Evolutionary conservation across 2,329 filamentous ascomycete species (phyloP), one percentile per base, ranked within the genome.

Genomic region (Fusarium xyrophilum): DNA sequence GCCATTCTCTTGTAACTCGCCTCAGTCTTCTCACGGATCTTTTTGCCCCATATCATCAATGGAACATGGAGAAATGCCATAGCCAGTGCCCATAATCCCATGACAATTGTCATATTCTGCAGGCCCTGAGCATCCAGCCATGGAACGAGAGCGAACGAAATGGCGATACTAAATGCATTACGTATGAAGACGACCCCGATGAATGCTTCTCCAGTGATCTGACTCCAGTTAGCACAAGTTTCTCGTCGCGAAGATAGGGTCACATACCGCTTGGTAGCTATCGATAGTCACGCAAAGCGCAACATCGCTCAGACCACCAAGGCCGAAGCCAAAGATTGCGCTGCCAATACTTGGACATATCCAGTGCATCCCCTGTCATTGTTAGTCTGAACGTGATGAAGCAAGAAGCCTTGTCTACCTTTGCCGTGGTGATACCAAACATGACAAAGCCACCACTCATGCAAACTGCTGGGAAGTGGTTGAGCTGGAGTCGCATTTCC

Each of bases 401-500:
- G n/a, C n/a, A n/a, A 36, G 10, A 12, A 36, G 17, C 17, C 17
- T 36, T 19, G 11, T 73, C 46, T 72, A 79, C 79, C 56, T 71
- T 67, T n/a, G 72, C 67, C 4, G 76, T 59, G 0, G 77, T 79
- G 4, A 68, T 65, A 7, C 79, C 79, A 57, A 80, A 81, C 69
- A 81, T 76, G 15, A 78, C 74, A 13, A 79, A 30, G 0, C 79
- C 79, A 5, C 70, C 76, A 5, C 75, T 73, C 64, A 77, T 69
- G 12, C 70, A 40, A 2, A 80, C 5, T 0, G 75, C 76, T 7
- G 79, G 78, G 8, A 73, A 40, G 7, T 63, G 60, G 17, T 67
- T 43, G 3, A 68, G n/a, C 23, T 74, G 79, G 5, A 82, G 70
- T 3, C 81, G 73, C 74, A 82, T 82, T 57, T 82, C 81, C 0